phyloP scores from a whole-genome alignment of 2,329 filamentous ascomycete species.

The Keithomyces neogunnii region DNA sequence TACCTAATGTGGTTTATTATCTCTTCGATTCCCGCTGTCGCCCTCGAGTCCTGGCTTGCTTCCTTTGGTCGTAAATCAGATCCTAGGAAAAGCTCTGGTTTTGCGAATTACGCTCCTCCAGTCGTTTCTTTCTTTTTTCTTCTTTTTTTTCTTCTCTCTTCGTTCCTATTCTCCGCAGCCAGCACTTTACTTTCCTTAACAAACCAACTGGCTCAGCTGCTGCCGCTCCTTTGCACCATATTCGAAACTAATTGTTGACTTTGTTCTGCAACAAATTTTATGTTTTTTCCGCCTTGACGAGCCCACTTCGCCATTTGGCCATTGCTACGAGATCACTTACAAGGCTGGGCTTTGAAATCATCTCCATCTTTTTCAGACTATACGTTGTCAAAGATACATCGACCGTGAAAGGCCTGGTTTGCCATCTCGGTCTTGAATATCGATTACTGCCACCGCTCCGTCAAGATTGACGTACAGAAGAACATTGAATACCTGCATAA shows the following conservation, averaged over 20 bases:
- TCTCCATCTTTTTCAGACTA: background rate
- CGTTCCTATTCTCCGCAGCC: constrained; percentile 21
- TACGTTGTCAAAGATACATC: constrained; percentile 3
- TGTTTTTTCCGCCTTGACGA: background rate
- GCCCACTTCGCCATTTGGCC: background rate
- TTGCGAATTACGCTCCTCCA: constrained; percentile 18
- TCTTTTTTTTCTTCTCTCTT: constrained; percentile 29
- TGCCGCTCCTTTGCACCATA: constrained; percentile 38
- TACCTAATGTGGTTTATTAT: constrained; percentile 4
- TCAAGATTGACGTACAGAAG: no score
- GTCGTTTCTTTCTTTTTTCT: constrained; percentile 17
- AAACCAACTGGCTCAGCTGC: constrained; percentile 51
- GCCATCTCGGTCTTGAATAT: constrained; percentile 5
- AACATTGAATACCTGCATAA: no score
- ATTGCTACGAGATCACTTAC: background rate
- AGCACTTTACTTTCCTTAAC: constrained; percentile 24
- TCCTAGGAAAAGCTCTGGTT: background rate
- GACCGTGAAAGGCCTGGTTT: constrained; percentile 15
- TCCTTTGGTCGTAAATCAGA: constrained; percentile 1
- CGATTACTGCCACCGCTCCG: background rate
- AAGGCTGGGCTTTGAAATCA: constrained; percentile 2
- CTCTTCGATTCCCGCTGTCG: constrained; percentile 7
- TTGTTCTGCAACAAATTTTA: background rate
- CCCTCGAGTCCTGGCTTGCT: background rate
- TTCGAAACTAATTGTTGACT: background rate